Percentiles rank a stretch among this genome's conserved stretches.
Conservation (phyloP, 352 stramenopile genomes). For the Pythium periplocum region DNA sequence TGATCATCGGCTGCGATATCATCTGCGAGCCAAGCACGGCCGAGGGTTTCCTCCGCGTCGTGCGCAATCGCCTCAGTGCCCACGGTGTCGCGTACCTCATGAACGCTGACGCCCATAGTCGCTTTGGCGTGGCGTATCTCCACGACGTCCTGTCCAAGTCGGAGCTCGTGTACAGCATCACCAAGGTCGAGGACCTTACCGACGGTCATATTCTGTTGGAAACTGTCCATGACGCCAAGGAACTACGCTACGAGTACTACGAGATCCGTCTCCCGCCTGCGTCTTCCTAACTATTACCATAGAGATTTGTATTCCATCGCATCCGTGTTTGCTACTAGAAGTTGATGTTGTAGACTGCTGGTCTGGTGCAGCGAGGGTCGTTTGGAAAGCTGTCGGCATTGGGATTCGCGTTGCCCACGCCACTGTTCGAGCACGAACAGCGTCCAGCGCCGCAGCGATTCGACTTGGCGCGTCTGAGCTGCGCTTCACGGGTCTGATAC, state of each 20-base stretch:
- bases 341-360: conserved; percentile 54
- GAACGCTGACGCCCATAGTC: conserved; percentile 84
- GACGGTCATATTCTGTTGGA: conserved; percentile 65
- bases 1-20: conserved; percentile 84
- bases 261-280: conserved; percentile 55
- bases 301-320: neutral
- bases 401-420: conserved; percentile 68
- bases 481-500: conserved; percentile 57
- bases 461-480: conserved; percentile 59
- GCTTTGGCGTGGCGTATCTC: conserved; percentile 74
- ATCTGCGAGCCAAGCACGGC: conserved; percentile 85
- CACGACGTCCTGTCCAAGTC: conserved; percentile 55
- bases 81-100: conserved; percentile 76
- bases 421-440: conserved; percentile 62
- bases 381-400: conserved; percentile 66
- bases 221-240: conserved; percentile 65
- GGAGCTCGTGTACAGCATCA: conserved; percentile 69
- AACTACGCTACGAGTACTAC: conserved; percentile 86
- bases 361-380: conserved; percentile 59
- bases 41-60: conserved; percentile 79
- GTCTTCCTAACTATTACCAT: neutral
- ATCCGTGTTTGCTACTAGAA: conserved; percentile 4
- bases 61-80: conserved; percentile 48
- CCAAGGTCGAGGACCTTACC: conserved; percentile 46
- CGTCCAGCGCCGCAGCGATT: conserved; percentile 65